Evolutionary conservation across 179 eudicot species (phyloP), one percentile per base, ranked within the genome.

Genomic region (Beta corolliflora): DNA sequence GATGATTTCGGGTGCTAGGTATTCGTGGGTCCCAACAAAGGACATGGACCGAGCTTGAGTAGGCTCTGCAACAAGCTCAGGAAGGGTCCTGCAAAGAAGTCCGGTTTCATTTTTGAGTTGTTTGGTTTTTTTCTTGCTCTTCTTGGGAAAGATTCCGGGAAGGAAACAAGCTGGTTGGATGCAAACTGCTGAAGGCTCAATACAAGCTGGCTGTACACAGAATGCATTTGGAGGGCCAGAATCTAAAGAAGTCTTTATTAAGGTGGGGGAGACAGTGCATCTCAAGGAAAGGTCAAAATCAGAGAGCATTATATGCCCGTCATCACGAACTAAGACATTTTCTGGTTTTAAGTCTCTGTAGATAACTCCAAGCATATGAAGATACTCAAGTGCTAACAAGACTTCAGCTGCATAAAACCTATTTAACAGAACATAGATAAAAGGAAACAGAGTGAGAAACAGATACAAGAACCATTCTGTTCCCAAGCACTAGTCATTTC

Each of bases 371-470:
- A 93, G 91, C 97, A 93, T 93, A 89, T 93, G 97, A 52, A 93
- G 93, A 83, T 93, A 93, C 87, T 93, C 98, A 5, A 93, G 91
- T 11, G 96, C 94, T 81, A 93, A 79, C 71, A 93, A 85, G 70
- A 93, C 97, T 88, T 93, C 98, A 23, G 98, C 97, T 29, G 98
- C 98, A 84, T 93, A 93, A 84, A 93, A 93, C 90, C 98, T 93
- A 90, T 60, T 71, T 25, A 25, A 41, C 60, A 2, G 41, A 41
- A 56, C 55, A 59, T 15, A 65, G 19, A 77, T 18, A 73, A 3
- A 73, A 46, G 65, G 65, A 25, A 79, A 53, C 36, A 53, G 45
- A 66, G 69, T 68, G 53, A 45, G 61, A 59, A 61, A 69, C 59
- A 56, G 4, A 64, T 29, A 11, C 48, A 64, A 19, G 18, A 78